Evolutionary conservation across 2,329 filamentous ascomycete species (phyloP), one percentile per base, ranked within the genome.

Genomic region (Myotisia sp.): DNA sequence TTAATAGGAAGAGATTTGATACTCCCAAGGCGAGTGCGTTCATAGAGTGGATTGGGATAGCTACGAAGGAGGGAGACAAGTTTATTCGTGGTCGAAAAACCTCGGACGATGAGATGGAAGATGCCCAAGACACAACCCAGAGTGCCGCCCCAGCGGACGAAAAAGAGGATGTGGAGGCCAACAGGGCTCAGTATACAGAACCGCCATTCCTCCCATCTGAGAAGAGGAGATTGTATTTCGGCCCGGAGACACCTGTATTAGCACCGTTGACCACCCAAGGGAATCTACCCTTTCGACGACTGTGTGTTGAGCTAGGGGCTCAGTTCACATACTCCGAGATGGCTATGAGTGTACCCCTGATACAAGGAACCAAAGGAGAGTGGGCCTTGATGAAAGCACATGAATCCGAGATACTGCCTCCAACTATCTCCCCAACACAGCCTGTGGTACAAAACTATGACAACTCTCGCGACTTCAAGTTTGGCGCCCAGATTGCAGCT

Each of bases 261-360:
- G 90, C 90, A 3, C 90, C 90, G 22, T 68, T 98, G 31, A 98
- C 90, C 1, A 98, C 90, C 0, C 90, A 95, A 59, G 90, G 90
- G 29, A 98, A 98, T 49, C 67, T 95, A 30, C 90, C 90, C 1
- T 98, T 93, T 64, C 78, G 90, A 37, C 74, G 90, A 32, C 71
- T 98, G 19, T 94, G 86, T 50, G 77, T 84, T 8, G 79, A 86
- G 36, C 70, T 95, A 16, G 90, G 90, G 22, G 86, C 85, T 18
- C 80, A 94, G 52, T 68, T 92, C 31, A 98, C 90, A 0, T 98
- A 93, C 64, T 95, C 87, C 0, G 90, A 98, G 59, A 98, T 98
- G 90, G 90, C 87, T 3, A 81, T 98, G 71, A 77, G 83, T 18
- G 64, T 92, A 56, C 86, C 87, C 6, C 62, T 98, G 26, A 69